A percentile compares a stretch with the other conserved stretches of the same genome.
Evolutionary conservation across 1,284 basidiomycete genomes (phyloP).

Genomic region (Rhodofomes roseus): DNA sequence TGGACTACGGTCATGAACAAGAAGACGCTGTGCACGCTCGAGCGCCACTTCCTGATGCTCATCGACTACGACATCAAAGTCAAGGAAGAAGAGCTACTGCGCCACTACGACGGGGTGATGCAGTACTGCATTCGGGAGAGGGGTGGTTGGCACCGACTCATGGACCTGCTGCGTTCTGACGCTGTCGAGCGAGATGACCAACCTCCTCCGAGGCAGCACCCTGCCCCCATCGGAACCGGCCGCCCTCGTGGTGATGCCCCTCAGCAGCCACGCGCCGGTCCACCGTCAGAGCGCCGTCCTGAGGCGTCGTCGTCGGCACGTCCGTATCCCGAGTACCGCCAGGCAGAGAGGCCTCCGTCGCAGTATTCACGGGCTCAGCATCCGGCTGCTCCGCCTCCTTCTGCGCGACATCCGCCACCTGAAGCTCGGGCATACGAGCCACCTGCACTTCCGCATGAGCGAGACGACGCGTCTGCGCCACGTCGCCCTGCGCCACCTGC

Average conservation of each 20-base stretch:
- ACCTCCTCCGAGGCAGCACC: neutral
- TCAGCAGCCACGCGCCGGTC: neutral
- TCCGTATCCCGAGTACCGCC: neutral
- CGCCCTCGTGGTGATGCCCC: neutral
- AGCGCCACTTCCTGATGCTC: conserved; percentile 13
- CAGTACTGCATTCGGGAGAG: conserved; percentile 1
- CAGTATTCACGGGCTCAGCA: too few species aligned
- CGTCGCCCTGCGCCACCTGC: neutral
- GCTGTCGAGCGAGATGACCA: neutral
- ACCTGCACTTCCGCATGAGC: neutral
- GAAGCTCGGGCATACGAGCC: neutral
- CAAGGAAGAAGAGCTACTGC: conserved; percentile 5
- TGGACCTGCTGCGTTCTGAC: neutral
- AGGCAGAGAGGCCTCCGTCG: neutral
- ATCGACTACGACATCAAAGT: conserved; percentile 13
- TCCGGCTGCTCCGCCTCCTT: neutral
- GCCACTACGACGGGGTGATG: conserved; percentile 11
- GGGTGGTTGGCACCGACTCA: neutral
- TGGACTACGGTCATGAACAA: conserved; percentile 3
- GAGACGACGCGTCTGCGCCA: neutral
- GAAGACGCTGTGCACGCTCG: conserved; percentile 8
- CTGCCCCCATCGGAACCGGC: neutral
- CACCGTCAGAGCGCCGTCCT: neutral
- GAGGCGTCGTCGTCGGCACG: neutral
- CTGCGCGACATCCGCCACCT: too few species aligned